Percentiles rank a stretch among this genome's conserved stretches.
phyloP scores from a whole-genome alignment of 805 yeast species.

The Ogataea henricii region DNA sequence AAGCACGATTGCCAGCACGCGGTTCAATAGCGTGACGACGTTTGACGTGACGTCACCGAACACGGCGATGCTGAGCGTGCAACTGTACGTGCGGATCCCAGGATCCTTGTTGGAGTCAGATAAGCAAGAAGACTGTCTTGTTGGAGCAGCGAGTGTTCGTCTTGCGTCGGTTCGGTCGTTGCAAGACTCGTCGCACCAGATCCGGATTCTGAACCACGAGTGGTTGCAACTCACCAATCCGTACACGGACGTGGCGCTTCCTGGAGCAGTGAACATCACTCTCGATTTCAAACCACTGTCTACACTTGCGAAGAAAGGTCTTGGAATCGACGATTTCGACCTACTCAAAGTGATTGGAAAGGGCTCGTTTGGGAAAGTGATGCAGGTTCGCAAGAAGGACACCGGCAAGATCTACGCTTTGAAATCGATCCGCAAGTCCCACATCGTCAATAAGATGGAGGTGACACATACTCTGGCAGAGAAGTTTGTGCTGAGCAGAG shows the following conservation, averaged over 20 bases:
- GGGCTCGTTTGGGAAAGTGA: conserved; percentile 97
- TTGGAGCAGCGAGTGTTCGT: conserved; percentile 70
- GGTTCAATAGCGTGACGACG: conserved; percentile 85
- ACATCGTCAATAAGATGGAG: conserved; percentile 90
- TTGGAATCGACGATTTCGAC: conserved; percentile 90
- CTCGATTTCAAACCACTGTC: conserved; percentile 39
- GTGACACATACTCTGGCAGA: conserved; percentile 97
- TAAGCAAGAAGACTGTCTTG: conserved; percentile 62
- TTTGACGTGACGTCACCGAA: conserved; percentile 77
- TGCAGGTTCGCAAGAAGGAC: conserved; percentile 97
- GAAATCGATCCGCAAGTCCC: conserved; percentile 91
- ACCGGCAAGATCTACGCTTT: conserved; percentile 93
- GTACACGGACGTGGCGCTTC: conserved; percentile 33
- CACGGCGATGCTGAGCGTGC: conserved; percentile 56
- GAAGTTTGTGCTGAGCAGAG: conserved; percentile 90
- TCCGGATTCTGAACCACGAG: conserved; percentile 68
- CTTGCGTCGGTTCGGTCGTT: conserved; percentile 34
- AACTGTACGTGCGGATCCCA: conserved; percentile 79
- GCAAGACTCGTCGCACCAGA: conserved; percentile 38
- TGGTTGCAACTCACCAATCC: conserved; percentile 41
- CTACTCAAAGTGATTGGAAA: conserved; percentile 93
- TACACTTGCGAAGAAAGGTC: conserved; percentile 50
- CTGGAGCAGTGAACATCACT: conserved; percentile 43
- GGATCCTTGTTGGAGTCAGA: conserved; percentile 49
- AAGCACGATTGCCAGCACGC: conserved; percentile 76